A percentile compares a stretch with the other conserved stretches of the same genome.
These are phyloP conservation scores for Alternaria atra DNA, from an alignment of 2,329 filamentous ascomycete species.

Conservation along the genomic window DNA sequence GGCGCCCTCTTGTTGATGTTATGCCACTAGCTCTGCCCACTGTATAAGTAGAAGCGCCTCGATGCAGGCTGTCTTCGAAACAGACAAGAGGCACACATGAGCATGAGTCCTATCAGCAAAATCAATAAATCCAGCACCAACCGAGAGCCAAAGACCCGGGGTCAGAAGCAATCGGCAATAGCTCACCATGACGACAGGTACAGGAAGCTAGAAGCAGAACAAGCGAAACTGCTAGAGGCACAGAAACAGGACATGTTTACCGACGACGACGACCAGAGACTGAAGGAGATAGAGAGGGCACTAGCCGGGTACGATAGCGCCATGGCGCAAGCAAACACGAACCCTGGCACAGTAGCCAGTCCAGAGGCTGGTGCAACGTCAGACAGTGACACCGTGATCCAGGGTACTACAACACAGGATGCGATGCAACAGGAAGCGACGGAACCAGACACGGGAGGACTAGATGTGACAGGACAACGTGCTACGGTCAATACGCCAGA, in stretches of 20 bases:
- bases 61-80: neutral
- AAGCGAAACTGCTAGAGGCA: slow-evolving; percentile 1
- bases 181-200: neutral
- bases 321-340: slow-evolving; percentile 2
- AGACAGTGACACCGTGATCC: too few relatives aligned
- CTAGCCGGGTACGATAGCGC: neutral
- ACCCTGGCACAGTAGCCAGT: neutral
- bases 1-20: slow-evolving; percentile 3
- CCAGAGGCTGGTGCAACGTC: neutral
- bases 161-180: neutral
- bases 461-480: neutral
- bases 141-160: neutral
- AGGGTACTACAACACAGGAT: too few relatives aligned
- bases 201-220: slow-evolving; percentile 12
- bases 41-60: slow-evolving; percentile 9
- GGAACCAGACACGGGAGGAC: neutral
- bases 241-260: slow-evolving; percentile 1
- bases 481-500: neutral
- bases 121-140: neutral
- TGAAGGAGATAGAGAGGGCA: neutral
- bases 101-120: neutral
- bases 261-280: neutral
- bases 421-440: neutral
- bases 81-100: neutral
- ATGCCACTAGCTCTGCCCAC: neutral